Conservation (phyloP, 345 rosid species). For the Eutrema japonicum region DNA sequence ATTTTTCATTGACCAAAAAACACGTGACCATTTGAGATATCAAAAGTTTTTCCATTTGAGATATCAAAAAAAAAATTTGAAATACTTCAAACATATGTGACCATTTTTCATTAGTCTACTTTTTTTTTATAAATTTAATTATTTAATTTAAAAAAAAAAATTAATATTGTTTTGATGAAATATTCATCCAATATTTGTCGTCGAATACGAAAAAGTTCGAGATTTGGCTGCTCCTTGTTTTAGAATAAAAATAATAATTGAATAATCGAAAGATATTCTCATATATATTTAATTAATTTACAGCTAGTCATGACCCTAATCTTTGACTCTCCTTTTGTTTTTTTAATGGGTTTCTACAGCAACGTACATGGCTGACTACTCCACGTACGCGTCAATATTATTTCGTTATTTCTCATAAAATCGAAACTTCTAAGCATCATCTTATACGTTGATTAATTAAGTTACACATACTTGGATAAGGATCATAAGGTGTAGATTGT, state of each 20-base stretch:
- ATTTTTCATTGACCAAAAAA: too few species aligned
- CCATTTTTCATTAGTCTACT: too few species aligned
- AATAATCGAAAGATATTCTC: not conserved
- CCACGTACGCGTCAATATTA: constrained; percentile 23
- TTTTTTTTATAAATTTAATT: too few species aligned
- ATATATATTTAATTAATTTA: not conserved
- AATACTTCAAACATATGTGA: too few species aligned
- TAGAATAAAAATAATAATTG: not conserved
- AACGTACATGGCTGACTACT: constrained; percentile 26
- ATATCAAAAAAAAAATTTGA: too few species aligned
- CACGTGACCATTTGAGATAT: too few species aligned
- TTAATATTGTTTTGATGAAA: too few species aligned
- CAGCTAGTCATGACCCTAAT: constrained; percentile 18
- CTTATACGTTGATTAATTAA: constrained; percentile 2
- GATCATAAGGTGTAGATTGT: not conserved
- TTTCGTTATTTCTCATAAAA: not conserved
- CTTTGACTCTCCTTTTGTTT: constrained; percentile 15
- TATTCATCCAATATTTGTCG: too few species aligned
- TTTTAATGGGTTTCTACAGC: too few species aligned
- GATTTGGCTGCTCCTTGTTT: constrained; percentile 10
- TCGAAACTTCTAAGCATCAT: constrained; percentile 20
- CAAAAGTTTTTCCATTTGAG: too few species aligned
- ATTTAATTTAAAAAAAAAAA: too few species aligned
- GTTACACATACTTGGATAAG: not conserved
- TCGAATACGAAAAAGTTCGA: not conserved